Base-by-base conservation (phyloP, 768 basidiomycete species). In the Boletus huronensis region DNA sequence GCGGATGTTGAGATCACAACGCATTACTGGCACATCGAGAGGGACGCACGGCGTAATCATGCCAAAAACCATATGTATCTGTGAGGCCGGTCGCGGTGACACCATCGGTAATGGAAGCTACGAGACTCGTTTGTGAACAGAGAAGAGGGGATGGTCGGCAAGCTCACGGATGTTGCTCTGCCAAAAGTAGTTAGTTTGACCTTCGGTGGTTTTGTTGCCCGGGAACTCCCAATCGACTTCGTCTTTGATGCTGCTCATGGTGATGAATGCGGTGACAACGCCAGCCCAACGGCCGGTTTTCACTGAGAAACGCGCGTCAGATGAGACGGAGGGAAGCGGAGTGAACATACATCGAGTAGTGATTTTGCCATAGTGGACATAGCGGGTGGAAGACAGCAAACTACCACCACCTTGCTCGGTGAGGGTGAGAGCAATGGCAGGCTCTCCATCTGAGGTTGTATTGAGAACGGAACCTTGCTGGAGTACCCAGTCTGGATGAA, bases 161-260 rank as follows among this genome's bases (percentile, higher is more conserved):
- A 35, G 75, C 85, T 60, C 64, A 86, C 85, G 82, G 50, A 89
- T 80, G 50, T 76, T 50, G 28, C 85, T 85, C 65, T 88, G 82
- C 87, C 87, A 91, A 74, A 89, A 91, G 62, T 75, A 87, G 66
- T 93, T 93, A 36, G 82, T 85, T 71, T 95, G 92, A 9, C 77
- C 91, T 51, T 83, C 64, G 2, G 80, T 81, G 3, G 82, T 85
- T 19, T 71, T 63, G 43, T 74, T 74, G 6, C 88, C 88, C 51
- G 88, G 86, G 63, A 85, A 92, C 66, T 91, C 89, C 89, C 90
- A 91, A 59, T 93, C 90, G 48, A 93, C 88, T 66, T 92, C 90
- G 64, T 90, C 88, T 67, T 88, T 90, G 62, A 91, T 78, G 59
- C 86, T 82, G 61, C 81, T 83, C 91, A 93, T 93, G 6, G 85